Percentiles rank a stretch among this genome's conserved stretches.
phyloP scores from a whole-genome alignment of 2,329 filamentous ascomycete species.

The Calcarisporium arbuscula region DNA sequence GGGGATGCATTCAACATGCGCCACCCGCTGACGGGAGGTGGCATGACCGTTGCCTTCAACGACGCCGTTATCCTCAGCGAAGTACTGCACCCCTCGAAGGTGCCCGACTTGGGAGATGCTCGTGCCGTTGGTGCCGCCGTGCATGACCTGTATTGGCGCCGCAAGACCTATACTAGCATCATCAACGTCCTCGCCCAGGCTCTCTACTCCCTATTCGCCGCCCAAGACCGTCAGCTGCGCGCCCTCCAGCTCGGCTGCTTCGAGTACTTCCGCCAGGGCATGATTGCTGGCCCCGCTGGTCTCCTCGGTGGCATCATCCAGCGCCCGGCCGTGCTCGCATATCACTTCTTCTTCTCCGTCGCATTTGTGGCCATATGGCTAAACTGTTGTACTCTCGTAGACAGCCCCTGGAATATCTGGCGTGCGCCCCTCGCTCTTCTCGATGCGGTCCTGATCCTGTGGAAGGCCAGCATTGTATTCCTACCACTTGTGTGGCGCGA shows the following conservation, averaged over 20 bases:
- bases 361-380: constrained; percentile 82
- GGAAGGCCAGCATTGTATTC: constrained; percentile 75
- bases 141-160: constrained; percentile 73
- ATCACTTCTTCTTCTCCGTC: constrained; percentile 96
- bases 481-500: constrained; percentile 75
- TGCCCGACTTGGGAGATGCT: constrained; percentile 66
- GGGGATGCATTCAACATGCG: constrained; percentile 99
- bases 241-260: constrained; percentile 88
- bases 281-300: constrained; percentile 72
- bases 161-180: constrained; percentile 75
- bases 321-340: constrained; percentile 70
- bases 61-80: constrained; percentile 75
- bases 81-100: constrained; percentile 61
- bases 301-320: constrained; percentile 77
- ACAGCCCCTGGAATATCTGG: constrained; percentile 31
- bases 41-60: constrained; percentile 97
- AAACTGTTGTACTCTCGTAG: constrained; percentile 33
- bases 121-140: constrained; percentile 62
- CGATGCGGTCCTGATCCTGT: constrained; percentile 65
- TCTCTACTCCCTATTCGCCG: constrained; percentile 85
- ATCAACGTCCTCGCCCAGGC: constrained; percentile 98
- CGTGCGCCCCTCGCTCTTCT: constrained; percentile 54
- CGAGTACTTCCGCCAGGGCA: constrained; percentile 75
- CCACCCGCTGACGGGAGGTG: constrained; percentile 93
- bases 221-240: constrained; percentile 68